Evolutionary conservation across 1,284 basidiomycete species (phyloP).

Genomic region (Hortiboletus rubellus): DNA sequence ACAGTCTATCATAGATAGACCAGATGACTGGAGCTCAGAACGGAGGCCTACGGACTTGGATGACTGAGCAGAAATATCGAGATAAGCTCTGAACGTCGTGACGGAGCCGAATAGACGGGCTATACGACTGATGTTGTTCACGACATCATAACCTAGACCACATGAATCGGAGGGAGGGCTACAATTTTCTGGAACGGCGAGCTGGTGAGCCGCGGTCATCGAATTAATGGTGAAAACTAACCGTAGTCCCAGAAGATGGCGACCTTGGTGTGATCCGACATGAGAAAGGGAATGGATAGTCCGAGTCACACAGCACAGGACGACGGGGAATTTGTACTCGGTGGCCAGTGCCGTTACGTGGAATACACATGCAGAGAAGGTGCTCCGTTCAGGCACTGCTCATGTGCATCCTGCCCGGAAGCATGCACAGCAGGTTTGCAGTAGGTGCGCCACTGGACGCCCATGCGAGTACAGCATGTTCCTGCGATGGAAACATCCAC

Average conservation of each 20-base stretch:
- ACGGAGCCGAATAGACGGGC: constrained; percentile 47
- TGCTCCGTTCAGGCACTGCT: constrained; percentile 16
- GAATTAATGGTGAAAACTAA: constrained; percentile 28
- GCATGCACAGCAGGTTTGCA: constrained; percentile 18
- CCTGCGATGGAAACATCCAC: constrained; percentile 10
- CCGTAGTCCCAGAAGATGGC: constrained; percentile 67
- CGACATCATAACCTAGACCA: constrained; percentile 47
- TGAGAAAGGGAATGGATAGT: constrained; percentile 20
- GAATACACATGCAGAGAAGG: constrained; percentile 16
- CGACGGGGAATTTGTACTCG: constrained; percentile 24
- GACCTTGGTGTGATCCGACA: constrained; percentile 41
- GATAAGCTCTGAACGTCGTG: constrained; percentile 54
- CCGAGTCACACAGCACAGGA: constrained; percentile 1
- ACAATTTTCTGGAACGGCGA: constrained; percentile 50
- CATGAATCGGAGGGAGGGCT: constrained; percentile 41
- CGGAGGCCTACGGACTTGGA: constrained; percentile 38
- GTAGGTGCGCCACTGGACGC: constrained; percentile 21
- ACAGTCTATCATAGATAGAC: constrained; percentile 57
- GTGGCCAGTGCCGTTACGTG: constrained; percentile 5
- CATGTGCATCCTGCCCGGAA: background rate
- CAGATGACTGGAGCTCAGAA: constrained; percentile 60
- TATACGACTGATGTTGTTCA: constrained; percentile 43
- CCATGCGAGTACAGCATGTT: constrained; percentile 19
- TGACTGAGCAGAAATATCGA: constrained; percentile 41
- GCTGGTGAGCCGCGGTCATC: constrained; percentile 1